Conservation (phyloP, 345 rosid species). For the Bruguiera gymnorhiza region DNA sequence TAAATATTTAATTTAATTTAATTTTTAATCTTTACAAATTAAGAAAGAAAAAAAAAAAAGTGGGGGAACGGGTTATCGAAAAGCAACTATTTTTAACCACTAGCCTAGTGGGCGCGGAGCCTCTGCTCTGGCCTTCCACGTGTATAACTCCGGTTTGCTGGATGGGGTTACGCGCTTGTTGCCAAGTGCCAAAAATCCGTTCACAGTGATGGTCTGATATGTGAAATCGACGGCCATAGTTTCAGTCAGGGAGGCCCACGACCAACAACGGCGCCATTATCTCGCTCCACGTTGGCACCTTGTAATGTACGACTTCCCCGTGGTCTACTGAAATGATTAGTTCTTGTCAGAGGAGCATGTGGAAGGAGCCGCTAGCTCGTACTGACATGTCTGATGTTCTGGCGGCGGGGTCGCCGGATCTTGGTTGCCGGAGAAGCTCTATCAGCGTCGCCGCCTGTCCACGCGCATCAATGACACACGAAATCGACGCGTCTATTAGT, state of each 20-base stretch:
- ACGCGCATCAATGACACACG: conserved; percentile 23
- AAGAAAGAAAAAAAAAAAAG: no score
- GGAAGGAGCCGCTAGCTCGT: conserved; percentile 4
- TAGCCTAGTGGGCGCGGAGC: no score
- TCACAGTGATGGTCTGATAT: neutral
- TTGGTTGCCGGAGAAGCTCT: conserved; percentile 79
- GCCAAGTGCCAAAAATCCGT: no score
- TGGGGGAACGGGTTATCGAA: no score
- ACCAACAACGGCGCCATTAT: neutral
- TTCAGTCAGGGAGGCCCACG: neutral
- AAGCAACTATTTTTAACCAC: no score
- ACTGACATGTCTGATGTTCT: conserved; percentile 42
- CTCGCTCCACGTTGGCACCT: no score
- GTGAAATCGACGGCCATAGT: neutral
- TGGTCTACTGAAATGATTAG: neutral
- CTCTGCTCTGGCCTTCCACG: no score
- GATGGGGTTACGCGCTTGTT: no score
- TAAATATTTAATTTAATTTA: no score
- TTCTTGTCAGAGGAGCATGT: neutral
- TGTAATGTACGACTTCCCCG: conserved; percentile 16
- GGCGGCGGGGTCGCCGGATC: conserved; percentile 65
- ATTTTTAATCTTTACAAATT: no score
- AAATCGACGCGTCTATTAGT: conserved; percentile 22
- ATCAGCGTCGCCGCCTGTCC: conserved; percentile 83
- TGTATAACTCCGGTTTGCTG: no score